Evolutionary conservation across 1,284 basidiomycete species (phyloP).

Genomic region (Malassezia nana): DNA sequence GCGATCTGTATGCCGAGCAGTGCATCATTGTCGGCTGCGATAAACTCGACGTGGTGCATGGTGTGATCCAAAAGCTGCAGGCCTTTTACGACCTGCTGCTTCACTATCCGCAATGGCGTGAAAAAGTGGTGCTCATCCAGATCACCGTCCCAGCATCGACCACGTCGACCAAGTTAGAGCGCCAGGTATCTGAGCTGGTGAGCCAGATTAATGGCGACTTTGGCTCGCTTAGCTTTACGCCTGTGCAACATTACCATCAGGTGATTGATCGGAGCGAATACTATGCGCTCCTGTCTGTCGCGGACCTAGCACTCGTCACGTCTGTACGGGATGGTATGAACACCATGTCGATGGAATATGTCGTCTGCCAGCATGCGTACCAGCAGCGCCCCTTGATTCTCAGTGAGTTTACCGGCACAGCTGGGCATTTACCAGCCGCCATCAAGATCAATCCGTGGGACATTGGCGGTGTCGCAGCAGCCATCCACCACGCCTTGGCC

Average conservation of each 20-base stretch:
- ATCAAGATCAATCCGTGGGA: conserved; percentile 70
- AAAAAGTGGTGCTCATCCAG: conserved; percentile 63
- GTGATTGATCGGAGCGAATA: conserved; percentile 89
- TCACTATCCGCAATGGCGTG: conserved; percentile 90
- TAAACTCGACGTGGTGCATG: conserved; percentile 96
- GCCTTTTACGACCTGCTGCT: conserved; percentile 90
- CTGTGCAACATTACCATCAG: conserved; percentile 99
- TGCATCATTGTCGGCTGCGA: conserved; percentile 99
- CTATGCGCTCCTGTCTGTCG: conserved; percentile 87
- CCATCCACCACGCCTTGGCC: conserved; percentile 75
- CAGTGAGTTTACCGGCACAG: conserved; percentile 96
- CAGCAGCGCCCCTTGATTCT: conserved; percentile 71
- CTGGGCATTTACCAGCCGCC: conserved; percentile 71
- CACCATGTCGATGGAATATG: conserved; percentile 89
- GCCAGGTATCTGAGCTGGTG: conserved; percentile 86
- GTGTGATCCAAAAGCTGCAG: conserved; percentile 90
- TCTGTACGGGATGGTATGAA: conserved; percentile 97
- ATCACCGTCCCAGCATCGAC: conserved; percentile 91
- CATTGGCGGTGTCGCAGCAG: conserved; percentile 73
- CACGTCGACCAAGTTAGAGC: conserved; percentile 85
- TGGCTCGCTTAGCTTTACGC: conserved; percentile 87
- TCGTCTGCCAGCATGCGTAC: conserved; percentile 75
- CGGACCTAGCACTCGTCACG: conserved; percentile 90
- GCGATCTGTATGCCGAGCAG: conserved; percentile 81
- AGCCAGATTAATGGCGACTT: conserved; percentile 95